phyloP scores from a whole-genome alignment of 306 rosid genomes.

The Abrus pulchellus region DNA sequence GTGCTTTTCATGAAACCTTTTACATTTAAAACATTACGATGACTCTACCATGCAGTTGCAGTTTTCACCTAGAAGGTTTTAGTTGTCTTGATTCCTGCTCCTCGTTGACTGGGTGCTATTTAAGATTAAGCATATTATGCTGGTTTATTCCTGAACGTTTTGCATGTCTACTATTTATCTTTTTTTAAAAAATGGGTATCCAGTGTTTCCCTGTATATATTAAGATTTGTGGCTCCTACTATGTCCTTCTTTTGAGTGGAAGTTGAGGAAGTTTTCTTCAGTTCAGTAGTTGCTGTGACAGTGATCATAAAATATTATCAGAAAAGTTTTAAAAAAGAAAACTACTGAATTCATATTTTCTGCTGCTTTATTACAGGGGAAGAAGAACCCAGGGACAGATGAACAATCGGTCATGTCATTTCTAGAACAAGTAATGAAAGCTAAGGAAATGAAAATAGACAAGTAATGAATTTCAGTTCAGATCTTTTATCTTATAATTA shows the following conservation, averaged over 20 bases:
- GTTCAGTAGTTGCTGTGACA: neutral
- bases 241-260: conserved; percentile 8
- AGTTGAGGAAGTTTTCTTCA: conserved; percentile 16
- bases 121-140: conserved; percentile 28
- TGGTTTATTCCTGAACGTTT: conserved; percentile 30
- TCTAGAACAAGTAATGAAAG: conserved; percentile 74
- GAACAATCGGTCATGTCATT: conserved; percentile 68
- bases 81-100: neutral
- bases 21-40: neutral
- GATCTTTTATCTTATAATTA: conserved; percentile 35
- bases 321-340: neutral
- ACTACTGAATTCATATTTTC: conserved; percentile 24
- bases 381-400: conserved; percentile 95
- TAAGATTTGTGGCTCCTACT: neutral
- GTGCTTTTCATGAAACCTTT: conserved; percentile 33
- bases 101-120: conserved; percentile 29
- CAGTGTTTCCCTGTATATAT: neutral
- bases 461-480: conserved; percentile 61
- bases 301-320: conserved; percentile 9
- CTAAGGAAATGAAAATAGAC: conserved; percentile 94
- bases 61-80: neutral
- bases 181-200: neutral
- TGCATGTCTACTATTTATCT: neutral
- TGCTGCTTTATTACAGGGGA: conserved; percentile 73
- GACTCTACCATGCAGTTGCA: conserved; percentile 8